Base-by-base conservation (phyloP, 78 protist species). In the Isochrysis galbana region DNA sequence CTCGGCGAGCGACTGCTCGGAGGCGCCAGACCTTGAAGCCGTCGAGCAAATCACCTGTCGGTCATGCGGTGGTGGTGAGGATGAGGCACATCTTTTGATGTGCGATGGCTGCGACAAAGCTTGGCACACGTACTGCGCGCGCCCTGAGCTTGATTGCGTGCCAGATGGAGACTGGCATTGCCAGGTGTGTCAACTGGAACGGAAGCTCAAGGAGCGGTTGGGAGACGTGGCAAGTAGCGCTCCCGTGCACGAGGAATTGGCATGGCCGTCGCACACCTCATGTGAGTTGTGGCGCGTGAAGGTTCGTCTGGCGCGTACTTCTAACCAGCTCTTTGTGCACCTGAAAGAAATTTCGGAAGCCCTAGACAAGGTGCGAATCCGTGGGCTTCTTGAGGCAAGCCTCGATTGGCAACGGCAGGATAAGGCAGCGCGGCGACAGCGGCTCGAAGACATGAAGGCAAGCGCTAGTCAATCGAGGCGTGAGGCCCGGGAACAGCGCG, bases 111-210 rank as follows among this genome's bases (percentile, higher is more conserved):
- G 86, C 48, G 47, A 78, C 86, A 0, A 19, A 32, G 86, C 86
- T 29, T 0, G 5, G n/a, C 86, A 78, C 47, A 78, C 86, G 23
- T 78, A 78, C 86, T 78, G 86, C 86, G 48, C 48, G 48, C 86
- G 42, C 14, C 47, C 46, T 2, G n/a, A 39, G 48, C 42, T 36
- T 4, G 48, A 23, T 44, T 5, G 5, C 38, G 46, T 78, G 42
- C 86, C 86, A 22, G 48, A 14, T 22, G 86, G 86, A 29, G 86
- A 78, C 48, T 78, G 86, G 86, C 32, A 22, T n/a, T 78, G 86
- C 48, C 36, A 7, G 48, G 5, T 0, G 26, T 78, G 86, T 46
- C 2, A 29, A 46, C 42, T 39, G 82, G 19, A 34, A 22, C 32
- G 22, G 32, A 19, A 1, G 39, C 17, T 72, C 42, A 3, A 7